Evolutionary conservation across 2,329 filamentous ascomycete species (phyloP).

Genomic region (Leptodontidium sp.): DNA sequence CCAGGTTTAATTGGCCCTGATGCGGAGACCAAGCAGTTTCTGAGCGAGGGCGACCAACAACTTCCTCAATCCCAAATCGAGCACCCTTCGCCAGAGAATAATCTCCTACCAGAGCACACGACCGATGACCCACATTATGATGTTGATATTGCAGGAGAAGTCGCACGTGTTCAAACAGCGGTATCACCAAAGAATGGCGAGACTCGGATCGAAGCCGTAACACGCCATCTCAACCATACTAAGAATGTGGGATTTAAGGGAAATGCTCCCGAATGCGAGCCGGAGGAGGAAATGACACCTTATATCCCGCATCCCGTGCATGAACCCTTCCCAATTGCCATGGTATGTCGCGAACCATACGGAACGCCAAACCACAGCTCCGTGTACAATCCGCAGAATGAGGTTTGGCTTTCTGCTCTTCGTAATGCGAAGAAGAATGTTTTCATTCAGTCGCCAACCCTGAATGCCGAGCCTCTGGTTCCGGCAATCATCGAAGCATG

Average conservation of each 20-base stretch:
- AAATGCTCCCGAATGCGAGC: slow-evolving; percentile 61
- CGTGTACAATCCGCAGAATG: slow-evolving; percentile 75
- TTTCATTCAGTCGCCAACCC: slow-evolving; percentile 82
- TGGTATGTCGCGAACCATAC: slow-evolving; percentile 74
- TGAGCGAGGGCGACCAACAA: slow-evolving; percentile 41
- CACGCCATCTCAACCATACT: slow-evolving; percentile 71
- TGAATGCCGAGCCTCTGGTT: slow-evolving; percentile 75
- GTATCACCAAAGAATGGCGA: slow-evolving; percentile 60
- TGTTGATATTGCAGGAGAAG: slow-evolving; percentile 64
- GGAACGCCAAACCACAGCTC: slow-evolving; percentile 68
- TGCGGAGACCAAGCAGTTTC: slow-evolving; percentile 36
- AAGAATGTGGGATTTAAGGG: slow-evolving; percentile 58
- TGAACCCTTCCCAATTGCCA: slow-evolving; percentile 71
- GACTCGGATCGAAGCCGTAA: slow-evolving; percentile 64
- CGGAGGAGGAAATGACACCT: slow-evolving; percentile 68
- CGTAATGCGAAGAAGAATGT: slow-evolving; percentile 68
- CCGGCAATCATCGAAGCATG: slow-evolving; percentile 70
- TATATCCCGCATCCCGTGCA: slow-evolving; percentile 65
- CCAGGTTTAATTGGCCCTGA: slow-evolving; percentile 34
- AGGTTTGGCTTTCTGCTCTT: slow-evolving; percentile 75
- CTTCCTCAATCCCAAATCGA: slow-evolving; percentile 37
- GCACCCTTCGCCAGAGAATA: slow-evolving; percentile 31
- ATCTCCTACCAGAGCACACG: slow-evolving; percentile 61
- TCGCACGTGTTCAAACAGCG: slow-evolving; percentile 65
- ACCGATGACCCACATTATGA: slow-evolving; percentile 71